These are phyloP conservation scores for Pulveroboletus ravenelii DNA, from an alignment of 768 basidiomycete genomes.

Conservation along the genomic window DNA sequence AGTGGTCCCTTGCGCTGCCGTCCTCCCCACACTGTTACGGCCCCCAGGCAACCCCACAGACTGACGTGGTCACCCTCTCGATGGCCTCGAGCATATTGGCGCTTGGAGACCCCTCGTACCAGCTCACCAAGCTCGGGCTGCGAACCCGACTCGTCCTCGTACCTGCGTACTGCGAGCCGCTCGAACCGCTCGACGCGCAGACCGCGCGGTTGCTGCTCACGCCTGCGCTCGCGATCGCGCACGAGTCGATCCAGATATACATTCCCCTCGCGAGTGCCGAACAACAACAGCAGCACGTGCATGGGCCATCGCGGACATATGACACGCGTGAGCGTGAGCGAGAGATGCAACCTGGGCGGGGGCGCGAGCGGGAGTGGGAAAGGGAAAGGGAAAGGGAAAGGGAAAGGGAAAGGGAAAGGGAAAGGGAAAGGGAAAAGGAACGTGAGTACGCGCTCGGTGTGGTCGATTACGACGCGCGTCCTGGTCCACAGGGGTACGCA, in stretches of 20 bases:
- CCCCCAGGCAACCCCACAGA: conserved; percentile 1
- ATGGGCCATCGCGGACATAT: conserved; percentile 1
- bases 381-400: neutral
- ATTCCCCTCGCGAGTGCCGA: conserved; percentile 1
- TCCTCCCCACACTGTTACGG: conserved; percentile 21
- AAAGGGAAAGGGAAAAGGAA: neutral
- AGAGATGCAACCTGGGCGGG: neutral
- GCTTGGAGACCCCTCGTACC: conserved; percentile 20
- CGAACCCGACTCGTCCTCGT: conserved; percentile 15
- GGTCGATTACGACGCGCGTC: conserved; percentile 19
- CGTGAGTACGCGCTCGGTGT: conserved; percentile 21
- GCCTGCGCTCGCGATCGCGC: conserved; percentile 10
- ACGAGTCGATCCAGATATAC: conserved; percentile 20
- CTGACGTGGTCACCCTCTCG: conserved; percentile 8
- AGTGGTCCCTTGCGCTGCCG: conserved; percentile 22
- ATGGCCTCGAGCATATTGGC: neutral
- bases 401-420: conserved; percentile 7
- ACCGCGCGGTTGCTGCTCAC: conserved; percentile 17
- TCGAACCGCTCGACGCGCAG: conserved; percentile 14
- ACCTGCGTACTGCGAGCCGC: conserved; percentile 19
- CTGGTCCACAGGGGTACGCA: conserved; percentile 19
- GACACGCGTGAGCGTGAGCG: conserved; percentile 10
- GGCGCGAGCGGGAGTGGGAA: conserved; percentile 2
- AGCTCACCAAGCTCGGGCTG: conserved; percentile 23
- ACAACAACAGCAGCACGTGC: neutral